Evolutionary conservation across 495 filamentous ascomycete genomes (phyloP).

Genomic region (Daldinia bambusicola): DNA sequence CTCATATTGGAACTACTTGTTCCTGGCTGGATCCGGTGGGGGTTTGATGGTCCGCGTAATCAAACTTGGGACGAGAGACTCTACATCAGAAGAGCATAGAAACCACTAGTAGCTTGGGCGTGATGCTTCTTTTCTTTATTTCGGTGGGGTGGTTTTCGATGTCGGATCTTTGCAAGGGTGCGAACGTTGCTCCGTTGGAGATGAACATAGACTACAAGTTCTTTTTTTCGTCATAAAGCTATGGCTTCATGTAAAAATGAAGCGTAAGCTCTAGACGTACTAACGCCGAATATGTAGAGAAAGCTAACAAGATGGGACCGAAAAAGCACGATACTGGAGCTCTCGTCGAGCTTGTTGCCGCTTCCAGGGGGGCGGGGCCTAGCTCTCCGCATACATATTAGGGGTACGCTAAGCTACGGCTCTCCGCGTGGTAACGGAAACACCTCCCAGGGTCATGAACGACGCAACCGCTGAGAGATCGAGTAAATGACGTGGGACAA

Average conservation of each 20-base stretch:
- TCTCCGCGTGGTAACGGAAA: slow-evolving; percentile 36
- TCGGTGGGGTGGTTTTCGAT: slow-evolving; percentile 11
- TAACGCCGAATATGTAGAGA: slow-evolving; percentile 7
- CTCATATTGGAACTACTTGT: slow-evolving; percentile 35
- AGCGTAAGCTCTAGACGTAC: slow-evolving; percentile 5
- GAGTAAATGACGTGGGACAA: slow-evolving; percentile 27
- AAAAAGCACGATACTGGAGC: slow-evolving; percentile 9
- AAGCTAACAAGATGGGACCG: slow-evolving; percentile 23
- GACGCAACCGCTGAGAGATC: slow-evolving; percentile 11
- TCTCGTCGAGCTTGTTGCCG: slow-evolving; percentile 37
- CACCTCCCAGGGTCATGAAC: slow-evolving; percentile 2
- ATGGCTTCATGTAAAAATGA: slow-evolving; percentile 4
- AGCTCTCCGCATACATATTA: slow-evolving; percentile 43
- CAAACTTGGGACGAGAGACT: background rate
- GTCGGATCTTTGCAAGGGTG: slow-evolving; percentile 16
- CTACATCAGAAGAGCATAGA: slow-evolving; percentile 13
- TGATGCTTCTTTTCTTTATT: slow-evolving; percentile 10
- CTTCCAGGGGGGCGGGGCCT: slow-evolving; percentile 45
- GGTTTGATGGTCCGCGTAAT: slow-evolving; percentile 12
- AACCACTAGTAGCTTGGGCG: slow-evolving; percentile 13
- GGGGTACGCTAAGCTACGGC: slow-evolving; percentile 35
- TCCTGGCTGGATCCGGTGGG: slow-evolving; percentile 21
- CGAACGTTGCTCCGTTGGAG: background rate
- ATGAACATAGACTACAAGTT: background rate
- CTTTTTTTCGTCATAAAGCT: slow-evolving; percentile 14